Percentiles rank a stretch among this genome's conserved stretches.
phyloP scores from a whole-genome alignment of 805 yeast species.

The Ogataea thermomethanolica region DNA sequence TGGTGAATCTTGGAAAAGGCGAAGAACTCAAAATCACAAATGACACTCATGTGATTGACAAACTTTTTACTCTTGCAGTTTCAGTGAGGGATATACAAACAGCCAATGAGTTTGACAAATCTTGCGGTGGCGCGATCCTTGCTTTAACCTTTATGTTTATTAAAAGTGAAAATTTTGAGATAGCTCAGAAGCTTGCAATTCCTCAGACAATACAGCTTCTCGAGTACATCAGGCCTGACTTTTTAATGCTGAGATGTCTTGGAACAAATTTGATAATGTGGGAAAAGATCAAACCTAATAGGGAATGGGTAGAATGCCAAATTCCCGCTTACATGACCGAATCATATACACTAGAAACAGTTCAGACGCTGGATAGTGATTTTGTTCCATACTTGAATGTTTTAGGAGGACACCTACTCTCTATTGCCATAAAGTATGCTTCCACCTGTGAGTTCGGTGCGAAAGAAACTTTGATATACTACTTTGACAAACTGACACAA shows the following conservation, averaged over 20 bases:
- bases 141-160: slow-evolving; percentile 74
- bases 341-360: slow-evolving; percentile 29
- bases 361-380: slow-evolving; percentile 48
- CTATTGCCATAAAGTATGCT: slow-evolving; percentile 74
- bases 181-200: slow-evolving; percentile 59
- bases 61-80: slow-evolving; percentile 53
- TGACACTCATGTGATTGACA: slow-evolving; percentile 63
- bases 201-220: slow-evolving; percentile 58
- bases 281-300: slow-evolving; percentile 51
- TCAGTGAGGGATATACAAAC: slow-evolving; percentile 63
- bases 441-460: slow-evolving; percentile 59
- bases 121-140: slow-evolving; percentile 69
- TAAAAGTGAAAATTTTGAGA: slow-evolving; percentile 54
- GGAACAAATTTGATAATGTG: slow-evolving; percentile 69
- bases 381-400: slow-evolving; percentile 60
- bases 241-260: slow-evolving; percentile 61
- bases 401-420: slow-evolving; percentile 68
- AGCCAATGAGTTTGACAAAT: slow-evolving; percentile 53
- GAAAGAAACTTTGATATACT: slow-evolving; percentile 51
- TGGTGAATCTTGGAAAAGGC: slow-evolving; percentile 77
- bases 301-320: slow-evolving; percentile 54
- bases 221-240: slow-evolving; percentile 77
- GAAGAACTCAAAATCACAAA: slow-evolving; percentile 45
- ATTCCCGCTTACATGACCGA: slow-evolving; percentile 47
- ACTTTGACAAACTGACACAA: slow-evolving; percentile 49